phyloP scores from a whole-genome alignment of 345 rosid genomes.

The Viola odorata region DNA sequence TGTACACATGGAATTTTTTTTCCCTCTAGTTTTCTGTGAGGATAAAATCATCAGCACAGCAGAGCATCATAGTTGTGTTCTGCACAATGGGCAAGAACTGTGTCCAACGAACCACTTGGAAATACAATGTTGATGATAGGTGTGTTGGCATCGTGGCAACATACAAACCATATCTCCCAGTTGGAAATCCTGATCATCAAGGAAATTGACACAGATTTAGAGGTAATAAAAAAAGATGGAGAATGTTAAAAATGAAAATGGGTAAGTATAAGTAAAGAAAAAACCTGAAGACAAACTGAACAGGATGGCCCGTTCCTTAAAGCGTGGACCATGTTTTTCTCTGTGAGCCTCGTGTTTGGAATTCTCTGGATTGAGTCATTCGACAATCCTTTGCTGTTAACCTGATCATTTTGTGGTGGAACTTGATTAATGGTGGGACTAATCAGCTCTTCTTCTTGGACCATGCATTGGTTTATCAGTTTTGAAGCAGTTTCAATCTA shows the following conservation, averaged over 20 bases:
- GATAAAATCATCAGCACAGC: too few relatives aligned
- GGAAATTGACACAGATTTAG: not conserved
- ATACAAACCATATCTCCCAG: slow-evolving; percentile 14
- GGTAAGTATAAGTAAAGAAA: not conserved
- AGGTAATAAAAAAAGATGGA: not conserved
- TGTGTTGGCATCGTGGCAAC: slow-evolving; percentile 31
- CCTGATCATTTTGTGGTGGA: not conserved
- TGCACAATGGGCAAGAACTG: slow-evolving; percentile 39
- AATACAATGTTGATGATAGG: slow-evolving; percentile 26
- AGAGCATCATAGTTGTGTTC: slow-evolving; percentile 4
- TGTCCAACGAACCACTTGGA: slow-evolving; percentile 22
- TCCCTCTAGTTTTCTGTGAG: too few relatives aligned
- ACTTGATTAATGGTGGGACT: not conserved
- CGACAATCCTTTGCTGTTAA: not conserved
- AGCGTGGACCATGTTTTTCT: slow-evolving; percentile 17
- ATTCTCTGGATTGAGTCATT: not conserved
- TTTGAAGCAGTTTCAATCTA: slow-evolving; percentile 3
- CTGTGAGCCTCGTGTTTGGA: slow-evolving; percentile 17
- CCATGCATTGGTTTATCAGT: slow-evolving; percentile 1
- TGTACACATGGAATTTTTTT: too few relatives aligned
- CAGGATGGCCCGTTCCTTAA: slow-evolving; percentile 27
- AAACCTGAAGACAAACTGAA: slow-evolving; percentile 44
- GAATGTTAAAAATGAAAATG: not conserved
- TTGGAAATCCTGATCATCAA: slow-evolving; percentile 31
- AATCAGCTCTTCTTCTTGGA: not conserved